Evolutionary conservation across 257 asterid species (phyloP).

Genomic region (Galeopsis tetrahit): DNA sequence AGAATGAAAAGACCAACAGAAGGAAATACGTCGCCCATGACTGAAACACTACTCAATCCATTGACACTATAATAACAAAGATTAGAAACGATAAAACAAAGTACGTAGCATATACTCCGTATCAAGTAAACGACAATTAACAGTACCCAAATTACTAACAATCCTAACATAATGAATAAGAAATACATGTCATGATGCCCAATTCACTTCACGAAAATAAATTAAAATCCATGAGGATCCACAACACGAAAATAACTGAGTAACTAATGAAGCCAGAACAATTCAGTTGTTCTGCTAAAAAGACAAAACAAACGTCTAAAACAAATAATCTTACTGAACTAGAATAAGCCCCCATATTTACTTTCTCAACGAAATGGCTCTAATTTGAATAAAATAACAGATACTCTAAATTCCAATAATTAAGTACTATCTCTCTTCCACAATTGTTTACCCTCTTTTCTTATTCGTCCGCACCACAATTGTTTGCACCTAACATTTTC

Average conservation of each 20-base stretch:
- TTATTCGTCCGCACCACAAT: too few relatives aligned
- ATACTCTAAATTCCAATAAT: too few relatives aligned
- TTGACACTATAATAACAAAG: background rate
- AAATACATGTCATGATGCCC: background rate
- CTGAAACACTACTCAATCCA: background rate
- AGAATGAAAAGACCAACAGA: slow-evolving; percentile 18
- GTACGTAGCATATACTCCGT: too few relatives aligned
- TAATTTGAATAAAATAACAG: background rate
- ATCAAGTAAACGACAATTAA: background rate
- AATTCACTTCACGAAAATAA: background rate
- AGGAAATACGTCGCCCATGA: background rate
- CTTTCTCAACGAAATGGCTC: slow-evolving; percentile 16
- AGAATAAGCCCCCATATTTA: background rate
- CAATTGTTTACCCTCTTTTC: too few relatives aligned
- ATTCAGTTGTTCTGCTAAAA: background rate
- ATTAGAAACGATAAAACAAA: background rate
- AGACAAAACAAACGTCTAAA: background rate
- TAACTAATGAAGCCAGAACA: background rate
- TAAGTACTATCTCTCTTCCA: too few relatives aligned
- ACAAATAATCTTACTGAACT: background rate
- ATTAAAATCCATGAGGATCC: slow-evolving; percentile 13
- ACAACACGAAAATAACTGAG: slow-evolving; percentile 8
- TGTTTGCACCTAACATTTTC: too few relatives aligned
- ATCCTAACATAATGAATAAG: background rate
- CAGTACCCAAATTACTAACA: slow-evolving; percentile 2